Base-by-base conservation (phyloP, 306 rosid species). In the Mucuna pruriens region DNA sequence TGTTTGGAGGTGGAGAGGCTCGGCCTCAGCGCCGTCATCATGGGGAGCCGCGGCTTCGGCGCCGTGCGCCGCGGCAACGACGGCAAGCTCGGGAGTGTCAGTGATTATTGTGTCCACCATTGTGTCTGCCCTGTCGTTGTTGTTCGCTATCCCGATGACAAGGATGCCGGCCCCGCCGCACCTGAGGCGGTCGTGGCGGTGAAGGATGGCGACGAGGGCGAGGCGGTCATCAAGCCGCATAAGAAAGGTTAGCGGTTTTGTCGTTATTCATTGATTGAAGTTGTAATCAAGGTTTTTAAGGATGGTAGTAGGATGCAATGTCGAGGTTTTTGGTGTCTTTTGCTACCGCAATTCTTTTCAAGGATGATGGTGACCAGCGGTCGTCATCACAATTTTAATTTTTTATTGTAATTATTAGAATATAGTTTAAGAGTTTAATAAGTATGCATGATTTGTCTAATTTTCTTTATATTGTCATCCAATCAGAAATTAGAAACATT, bases 21-120 rank as follows among this genome's bases (percentile, higher is more conserved):
- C 1, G 97, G 99, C n/a, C 90, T 95, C n/a, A 91, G 93, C 57
- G 94, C 99, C 0, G 93, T 95, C 36, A 95, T 95, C 83, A 95
- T 95, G 99, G 99, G 99, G 4, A 95, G 99, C 74, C 89, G 99
- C 1, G 99, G 99, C 0, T 93, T 95, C 3, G 99, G 99, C 1
- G 99, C 99, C 0, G 85, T 66, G 0, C 87, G 86, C 46, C 95
- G 97, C 0, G 99, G 99, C 3, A 90, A 79, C 12, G 99, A 95
- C 22, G 99, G 98, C 0, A 84, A 26, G 87, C 99, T 95, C 0
- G 99, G 99, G 12, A 95, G 99, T 29, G 99, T 95, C 9, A 95
- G 99, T 52, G 99, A 95, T 68, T 95, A 95, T 20, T 95, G 99
- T 36, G 99, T 95, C 0, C 95, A 95, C 72, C 99, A 95, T 84